These are phyloP conservation scores for Xerocomellus dryophilus DNA, from an alignment of 768 basidiomycete genomes.

Conservation along the genomic window DNA sequence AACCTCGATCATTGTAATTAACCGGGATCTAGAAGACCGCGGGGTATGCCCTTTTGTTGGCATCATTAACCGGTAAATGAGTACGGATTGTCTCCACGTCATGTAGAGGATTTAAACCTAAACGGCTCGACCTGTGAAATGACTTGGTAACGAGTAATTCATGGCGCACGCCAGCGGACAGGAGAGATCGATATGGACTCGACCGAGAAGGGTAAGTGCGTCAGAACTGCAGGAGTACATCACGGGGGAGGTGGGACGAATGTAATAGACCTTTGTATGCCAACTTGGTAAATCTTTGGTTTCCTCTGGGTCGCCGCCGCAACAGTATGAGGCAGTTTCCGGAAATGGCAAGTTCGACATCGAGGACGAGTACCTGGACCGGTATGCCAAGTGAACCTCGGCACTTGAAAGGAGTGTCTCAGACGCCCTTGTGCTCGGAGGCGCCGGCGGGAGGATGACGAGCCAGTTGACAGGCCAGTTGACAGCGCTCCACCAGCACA, in stretches of 20 bases:
- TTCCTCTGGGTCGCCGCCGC: too few species aligned
- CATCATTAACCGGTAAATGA: not conserved
- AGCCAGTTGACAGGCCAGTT: not conserved
- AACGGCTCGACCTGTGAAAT: not conserved
- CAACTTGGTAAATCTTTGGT: not conserved
- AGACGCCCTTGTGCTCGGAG: not conserved
- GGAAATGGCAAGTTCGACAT: conserved; percentile 7
- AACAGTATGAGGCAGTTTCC: not conserved
- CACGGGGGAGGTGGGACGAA: too few species aligned
- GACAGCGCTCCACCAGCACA: conserved; percentile 1
- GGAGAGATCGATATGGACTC: not conserved
- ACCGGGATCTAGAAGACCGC: conserved; percentile 1
- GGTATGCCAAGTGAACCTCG: not conserved
- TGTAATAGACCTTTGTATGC: not conserved
- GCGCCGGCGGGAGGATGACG: not conserved
- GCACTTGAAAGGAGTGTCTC: conserved; percentile 7
- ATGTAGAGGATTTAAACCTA: not conserved
- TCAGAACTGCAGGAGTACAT: not conserved
- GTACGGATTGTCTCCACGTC: not conserved
- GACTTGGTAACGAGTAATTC: not conserved
- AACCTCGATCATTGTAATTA: conserved; percentile 13
- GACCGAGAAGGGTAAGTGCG: not conserved
- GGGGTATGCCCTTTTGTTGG: not conserved
- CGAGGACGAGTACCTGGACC: conserved; percentile 8
- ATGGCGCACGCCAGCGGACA: not conserved